phyloP scores from a whole-genome alignment of 192 early-diverging fungal species.

The Polychytrium aggregatum region DNA sequence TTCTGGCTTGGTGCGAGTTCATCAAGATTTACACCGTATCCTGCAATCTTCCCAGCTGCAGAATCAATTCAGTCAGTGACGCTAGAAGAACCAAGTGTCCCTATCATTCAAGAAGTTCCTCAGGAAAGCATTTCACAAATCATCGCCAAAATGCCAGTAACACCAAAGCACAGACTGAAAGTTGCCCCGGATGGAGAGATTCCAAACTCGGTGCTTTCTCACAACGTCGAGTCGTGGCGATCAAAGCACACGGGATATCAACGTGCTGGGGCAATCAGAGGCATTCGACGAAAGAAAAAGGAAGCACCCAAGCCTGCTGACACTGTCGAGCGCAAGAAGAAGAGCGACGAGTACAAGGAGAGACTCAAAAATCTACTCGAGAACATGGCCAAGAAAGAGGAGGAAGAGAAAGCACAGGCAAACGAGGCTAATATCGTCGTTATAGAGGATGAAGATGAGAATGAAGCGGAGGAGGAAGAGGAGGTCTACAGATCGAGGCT shows the following conservation, averaged over 20 bases:
- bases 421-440: not conserved
- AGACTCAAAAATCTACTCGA: conserved; percentile 32
- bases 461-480: conserved; percentile 4
- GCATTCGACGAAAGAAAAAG: conserved; percentile 3
- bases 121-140: too few species aligned
- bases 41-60: too few species aligned
- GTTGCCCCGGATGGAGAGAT: conserved; percentile 35
- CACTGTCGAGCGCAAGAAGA: conserved; percentile 9
- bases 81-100: too few species aligned
- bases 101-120: too few species aligned
- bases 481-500: not conserved
- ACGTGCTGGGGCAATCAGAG: not conserved
- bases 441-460: conserved; percentile 16
- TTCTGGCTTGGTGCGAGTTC: too few species aligned
- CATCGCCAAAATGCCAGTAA: too few species aligned
- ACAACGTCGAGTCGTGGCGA: conserved; percentile 21
- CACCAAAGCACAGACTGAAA: not conserved
- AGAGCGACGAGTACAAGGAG: conserved; percentile 32
- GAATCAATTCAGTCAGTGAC: too few species aligned
- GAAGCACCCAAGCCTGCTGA: conserved; percentile 4
- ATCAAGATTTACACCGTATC: too few species aligned
- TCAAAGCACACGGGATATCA: conserved; percentile 10
- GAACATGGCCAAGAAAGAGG: conserved; percentile 16
- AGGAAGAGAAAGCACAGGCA: not conserved
- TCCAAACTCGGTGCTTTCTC: conserved; percentile 28